Percentiles rank a stretch among this genome's conserved stretches.
Evolutionary conservation across 2,329 filamentous ascomycete species (phyloP).

Genomic region (Neofusicoccum sp.): DNA sequence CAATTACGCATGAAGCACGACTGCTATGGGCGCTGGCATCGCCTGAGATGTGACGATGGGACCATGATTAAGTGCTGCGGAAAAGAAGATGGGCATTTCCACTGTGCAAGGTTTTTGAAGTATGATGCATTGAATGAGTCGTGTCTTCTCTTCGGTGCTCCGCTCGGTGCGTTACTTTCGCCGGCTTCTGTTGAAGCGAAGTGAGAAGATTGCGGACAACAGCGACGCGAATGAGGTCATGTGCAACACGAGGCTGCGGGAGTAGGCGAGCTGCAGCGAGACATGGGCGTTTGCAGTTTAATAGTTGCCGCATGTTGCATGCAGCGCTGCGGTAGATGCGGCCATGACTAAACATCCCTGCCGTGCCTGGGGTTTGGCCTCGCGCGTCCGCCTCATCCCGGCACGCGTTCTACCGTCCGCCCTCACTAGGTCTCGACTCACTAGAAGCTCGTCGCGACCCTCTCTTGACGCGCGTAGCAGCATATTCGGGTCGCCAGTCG

Average conservation of each 20-base stretch:
- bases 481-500: neutral
- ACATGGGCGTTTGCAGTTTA: neutral
- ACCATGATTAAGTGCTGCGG: neutral
- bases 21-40: too few relatives aligned
- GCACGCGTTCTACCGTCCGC: neutral
- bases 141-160: too few relatives aligned
- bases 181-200: too few relatives aligned
- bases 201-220: too few relatives aligned
- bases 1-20: conserved; percentile 4
- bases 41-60: neutral
- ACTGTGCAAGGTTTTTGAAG: too few relatives aligned
- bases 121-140: too few relatives aligned
- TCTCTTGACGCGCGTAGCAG: neutral
- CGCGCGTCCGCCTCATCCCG: conserved; percentile 6
- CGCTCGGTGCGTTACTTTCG: too few relatives aligned
- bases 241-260: too few relatives aligned
- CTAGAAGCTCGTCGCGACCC: neutral
- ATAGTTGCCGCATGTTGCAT: neutral
- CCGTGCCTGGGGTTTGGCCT: neutral
- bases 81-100: too few relatives aligned
- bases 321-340: neutral
- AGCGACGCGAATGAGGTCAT: too few relatives aligned
- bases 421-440: neutral
- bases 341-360: neutral
- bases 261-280: neutral